Evolutionary conservation across 768 basidiomycete species (phyloP).

Genomic region (Mycena kentingensis): DNA sequence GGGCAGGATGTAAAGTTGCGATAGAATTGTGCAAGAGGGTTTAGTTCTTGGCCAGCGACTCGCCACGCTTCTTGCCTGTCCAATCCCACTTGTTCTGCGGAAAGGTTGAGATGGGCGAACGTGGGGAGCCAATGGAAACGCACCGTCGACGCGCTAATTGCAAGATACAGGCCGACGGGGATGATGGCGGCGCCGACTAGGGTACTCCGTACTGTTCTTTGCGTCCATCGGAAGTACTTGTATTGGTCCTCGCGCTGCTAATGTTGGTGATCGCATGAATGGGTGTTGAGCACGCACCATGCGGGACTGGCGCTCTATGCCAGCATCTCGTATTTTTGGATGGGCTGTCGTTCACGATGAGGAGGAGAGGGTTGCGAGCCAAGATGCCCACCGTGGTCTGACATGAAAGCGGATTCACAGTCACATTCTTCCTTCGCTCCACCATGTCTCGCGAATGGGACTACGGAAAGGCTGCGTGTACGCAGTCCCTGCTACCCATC

Average conservation of each 20-base stretch:
- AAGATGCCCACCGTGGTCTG: conserved; percentile 17
- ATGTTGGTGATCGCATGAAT: conserved; percentile 13
- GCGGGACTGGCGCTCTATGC: conserved; percentile 57
- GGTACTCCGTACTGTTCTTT: conserved; percentile 59
- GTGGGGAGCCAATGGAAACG: conserved; percentile 4
- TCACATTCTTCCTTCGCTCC: conserved; percentile 32
- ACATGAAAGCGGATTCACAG: conserved; percentile 12
- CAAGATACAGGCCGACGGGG: conserved; percentile 57
- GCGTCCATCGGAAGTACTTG: conserved; percentile 80
- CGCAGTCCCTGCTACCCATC: conserved; percentile 46
- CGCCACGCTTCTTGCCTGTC: conserved; percentile 32
- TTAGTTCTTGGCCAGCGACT: conserved; percentile 43
- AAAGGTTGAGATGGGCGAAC: not conserved
- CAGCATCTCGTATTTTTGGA: conserved; percentile 49
- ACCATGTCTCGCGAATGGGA: conserved; percentile 89
- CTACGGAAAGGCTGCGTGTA: conserved; percentile 68
- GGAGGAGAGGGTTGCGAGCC: no score
- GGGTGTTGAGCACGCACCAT: conserved; percentile 39
- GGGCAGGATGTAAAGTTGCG: conserved; percentile 83
- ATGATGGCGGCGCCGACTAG: conserved; percentile 65
- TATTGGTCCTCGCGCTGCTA: conserved; percentile 82
- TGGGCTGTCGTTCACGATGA: conserved; percentile 20
- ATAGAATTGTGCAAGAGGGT: conserved; percentile 88
- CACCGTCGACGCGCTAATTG: conserved; percentile 41
- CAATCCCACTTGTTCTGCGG: conserved; percentile 26